Conservation (phyloP, 768 basidiomycete genomes). For the Hortiboletus campestris region DNA sequence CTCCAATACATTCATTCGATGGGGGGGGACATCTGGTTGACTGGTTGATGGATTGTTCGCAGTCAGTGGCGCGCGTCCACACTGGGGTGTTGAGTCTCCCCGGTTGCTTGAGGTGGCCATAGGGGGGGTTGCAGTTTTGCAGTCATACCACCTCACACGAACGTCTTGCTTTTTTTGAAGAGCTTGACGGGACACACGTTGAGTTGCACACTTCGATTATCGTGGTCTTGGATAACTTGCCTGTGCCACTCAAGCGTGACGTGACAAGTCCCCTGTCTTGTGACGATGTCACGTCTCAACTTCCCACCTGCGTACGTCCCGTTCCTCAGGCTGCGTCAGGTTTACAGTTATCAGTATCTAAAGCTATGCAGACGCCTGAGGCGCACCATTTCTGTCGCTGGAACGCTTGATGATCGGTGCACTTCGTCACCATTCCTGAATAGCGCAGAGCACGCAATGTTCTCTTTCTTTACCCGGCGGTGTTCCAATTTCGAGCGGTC, state of each 20-base stretch:
- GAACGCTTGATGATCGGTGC: not conserved
- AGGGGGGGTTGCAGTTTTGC: slow-evolving; percentile 11
- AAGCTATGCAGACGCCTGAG: not conserved
- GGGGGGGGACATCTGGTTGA: slow-evolving; percentile 20
- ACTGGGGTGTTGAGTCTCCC: not conserved
- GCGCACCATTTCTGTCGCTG: slow-evolving; percentile 3
- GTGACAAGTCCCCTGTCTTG: slow-evolving; percentile 29
- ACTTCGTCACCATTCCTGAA: not conserved
- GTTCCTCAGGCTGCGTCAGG: not conserved
- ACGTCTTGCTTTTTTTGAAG: slow-evolving; percentile 21
- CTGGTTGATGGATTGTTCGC: slow-evolving; percentile 2
- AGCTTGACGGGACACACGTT: slow-evolving; percentile 29
- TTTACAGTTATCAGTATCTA: not conserved
- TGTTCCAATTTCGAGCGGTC: slow-evolving; percentile 15
- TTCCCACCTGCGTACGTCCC: slow-evolving; percentile 12
- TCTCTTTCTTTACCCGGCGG: slow-evolving; percentile 2
- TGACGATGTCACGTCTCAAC: slow-evolving; percentile 22
- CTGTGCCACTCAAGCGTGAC: slow-evolving; percentile 24
- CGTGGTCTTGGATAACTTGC: slow-evolving; percentile 32
- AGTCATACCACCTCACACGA: slow-evolving; percentile 30
- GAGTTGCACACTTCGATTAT: slow-evolving; percentile 25
- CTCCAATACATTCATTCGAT: slow-evolving; percentile 24
- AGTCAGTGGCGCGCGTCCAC: not conserved
- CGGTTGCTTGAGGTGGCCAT: slow-evolving; percentile 6
- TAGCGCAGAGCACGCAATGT: not conserved